Percentiles rank a stretch among this genome's conserved stretches.
These are phyloP conservation scores for Parasarocladium wereldwijsianum DNA, from an alignment of 2,329 filamentous ascomycete species.

Conservation along the genomic window DNA sequence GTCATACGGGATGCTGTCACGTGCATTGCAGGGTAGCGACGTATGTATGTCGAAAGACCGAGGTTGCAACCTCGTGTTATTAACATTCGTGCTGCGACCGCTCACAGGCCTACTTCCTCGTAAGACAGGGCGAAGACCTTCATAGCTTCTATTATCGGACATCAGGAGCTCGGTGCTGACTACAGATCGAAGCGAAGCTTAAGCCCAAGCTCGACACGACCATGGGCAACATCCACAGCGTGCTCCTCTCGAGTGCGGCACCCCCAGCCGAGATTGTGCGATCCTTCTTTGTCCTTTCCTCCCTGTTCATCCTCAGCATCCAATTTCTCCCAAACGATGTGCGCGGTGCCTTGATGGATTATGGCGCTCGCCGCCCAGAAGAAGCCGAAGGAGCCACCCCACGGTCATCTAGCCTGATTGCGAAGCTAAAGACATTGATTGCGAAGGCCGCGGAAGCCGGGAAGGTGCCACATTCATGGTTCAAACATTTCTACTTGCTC, in stretches of 20 bases:
- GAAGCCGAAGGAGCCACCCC: slow-evolving; percentile 6
- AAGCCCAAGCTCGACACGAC: too few species aligned
- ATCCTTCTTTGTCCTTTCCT: slow-evolving; percentile 28
- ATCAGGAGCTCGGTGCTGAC: too few species aligned
- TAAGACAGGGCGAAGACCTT: too few species aligned
- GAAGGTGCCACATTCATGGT: slow-evolving; percentile 77
- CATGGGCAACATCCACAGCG: slow-evolving; percentile 2
- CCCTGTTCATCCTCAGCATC: slow-evolving; percentile 24
- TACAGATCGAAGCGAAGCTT: too few species aligned
- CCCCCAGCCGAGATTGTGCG: slow-evolving; percentile 25
- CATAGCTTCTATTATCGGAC: too few species aligned
- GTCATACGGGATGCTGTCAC: slow-evolving; percentile 1
- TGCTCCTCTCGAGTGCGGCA: not conserved
- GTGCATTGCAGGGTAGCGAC: slow-evolving; percentile 3
- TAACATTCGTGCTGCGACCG: too few species aligned
- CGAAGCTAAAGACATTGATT: slow-evolving; percentile 12
- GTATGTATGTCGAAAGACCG: not conserved
- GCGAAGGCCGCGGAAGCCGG: slow-evolving; percentile 16
- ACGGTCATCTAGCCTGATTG: not conserved
- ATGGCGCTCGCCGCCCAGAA: slow-evolving; percentile 29
- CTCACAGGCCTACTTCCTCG: too few species aligned
- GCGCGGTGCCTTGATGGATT: slow-evolving; percentile 30
- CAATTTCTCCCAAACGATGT: slow-evolving; percentile 28
- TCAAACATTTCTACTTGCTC: slow-evolving; percentile 71
- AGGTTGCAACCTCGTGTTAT: too few species aligned